These are phyloP conservation scores for Alternaria sp. DNA, from an alignment of 2,329 filamentous ascomycete species.

Conservation along the genomic window DNA sequence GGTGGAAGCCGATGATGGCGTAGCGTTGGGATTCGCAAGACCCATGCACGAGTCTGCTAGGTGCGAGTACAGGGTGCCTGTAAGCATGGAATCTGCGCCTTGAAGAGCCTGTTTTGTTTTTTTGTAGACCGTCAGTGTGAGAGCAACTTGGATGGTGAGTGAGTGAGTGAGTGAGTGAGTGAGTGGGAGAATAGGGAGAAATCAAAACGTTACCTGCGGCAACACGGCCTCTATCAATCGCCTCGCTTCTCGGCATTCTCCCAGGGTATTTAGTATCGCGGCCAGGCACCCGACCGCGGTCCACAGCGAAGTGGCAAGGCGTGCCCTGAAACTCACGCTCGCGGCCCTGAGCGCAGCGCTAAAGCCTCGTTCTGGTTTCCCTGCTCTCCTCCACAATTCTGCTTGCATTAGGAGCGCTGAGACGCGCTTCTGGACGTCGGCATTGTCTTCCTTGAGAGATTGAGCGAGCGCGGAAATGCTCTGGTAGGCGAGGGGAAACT, in stretches of 20 bases:
- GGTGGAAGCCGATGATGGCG: not conserved
- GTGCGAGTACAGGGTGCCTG: slow-evolving; percentile 71
- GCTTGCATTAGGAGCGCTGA: slow-evolving; percentile 77
- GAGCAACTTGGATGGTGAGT: too few species aligned
- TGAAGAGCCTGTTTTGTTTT: slow-evolving; percentile 66
- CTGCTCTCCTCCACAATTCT: slow-evolving; percentile 71
- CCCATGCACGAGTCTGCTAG: slow-evolving; percentile 84
- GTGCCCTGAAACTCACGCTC: slow-evolving; percentile 73
- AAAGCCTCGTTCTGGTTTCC: slow-evolving; percentile 76
- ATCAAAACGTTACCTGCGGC: slow-evolving; percentile 66
- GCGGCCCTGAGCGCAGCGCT: slow-evolving; percentile 79
- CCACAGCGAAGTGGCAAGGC: slow-evolving; percentile 75
- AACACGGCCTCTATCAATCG: slow-evolving; percentile 73
- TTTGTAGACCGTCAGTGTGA: too few species aligned
- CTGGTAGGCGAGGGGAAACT: slow-evolving; percentile 63
- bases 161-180: too few species aligned
- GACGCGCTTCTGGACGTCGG: slow-evolving; percentile 73
- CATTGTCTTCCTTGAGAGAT: slow-evolving; percentile 62
- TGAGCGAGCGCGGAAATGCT: slow-evolving; percentile 63
- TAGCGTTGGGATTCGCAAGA: slow-evolving; percentile 64
- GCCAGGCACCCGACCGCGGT: slow-evolving; percentile 72
- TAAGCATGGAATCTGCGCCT: slow-evolving; percentile 68
- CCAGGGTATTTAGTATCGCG: slow-evolving; percentile 72
- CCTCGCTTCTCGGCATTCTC: slow-evolving; percentile 73
- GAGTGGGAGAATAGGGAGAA: not conserved